Evolutionary conservation across 148 eudicot species (phyloP).

Genomic region (Pouteria glomerata): DNA sequence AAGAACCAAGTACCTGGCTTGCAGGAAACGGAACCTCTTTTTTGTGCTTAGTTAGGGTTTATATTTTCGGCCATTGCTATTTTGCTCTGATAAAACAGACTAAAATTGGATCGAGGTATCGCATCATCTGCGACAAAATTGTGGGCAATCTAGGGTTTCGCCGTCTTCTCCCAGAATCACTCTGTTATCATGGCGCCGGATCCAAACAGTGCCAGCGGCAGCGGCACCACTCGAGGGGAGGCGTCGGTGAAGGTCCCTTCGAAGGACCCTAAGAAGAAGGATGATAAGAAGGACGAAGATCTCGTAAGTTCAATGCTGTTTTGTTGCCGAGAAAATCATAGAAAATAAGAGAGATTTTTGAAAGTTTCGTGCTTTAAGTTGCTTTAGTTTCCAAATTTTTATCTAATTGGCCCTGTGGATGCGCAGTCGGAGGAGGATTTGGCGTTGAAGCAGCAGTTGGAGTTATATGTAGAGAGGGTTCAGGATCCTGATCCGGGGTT

Average conservation of each 20-base stretch:
- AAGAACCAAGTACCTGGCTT: too few relatives aligned
- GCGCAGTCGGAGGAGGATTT: conserved; percentile 87
- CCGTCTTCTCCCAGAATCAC: too few relatives aligned
- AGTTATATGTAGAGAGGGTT: conserved; percentile 69
- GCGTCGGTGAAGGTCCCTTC: conserved; percentile 26
- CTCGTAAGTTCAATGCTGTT: conserved; percentile 7
- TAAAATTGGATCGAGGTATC: too few relatives aligned
- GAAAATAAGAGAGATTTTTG: neutral
- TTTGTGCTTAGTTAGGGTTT: too few relatives aligned
- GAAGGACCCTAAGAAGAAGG: conserved; percentile 23
- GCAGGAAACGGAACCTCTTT: too few relatives aligned
- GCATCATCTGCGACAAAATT: neutral
- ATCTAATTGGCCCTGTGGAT: neutral
- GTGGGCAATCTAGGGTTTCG: neutral
- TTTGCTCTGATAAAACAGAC: too few relatives aligned
- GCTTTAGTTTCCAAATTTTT: conserved; percentile 1
- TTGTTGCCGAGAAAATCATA: neutral
- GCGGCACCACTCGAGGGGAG: conserved; percentile 18
- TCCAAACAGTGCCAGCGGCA: conserved; percentile 18
- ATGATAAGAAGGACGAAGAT: conserved; percentile 15
- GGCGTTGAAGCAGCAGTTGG: conserved; percentile 84
- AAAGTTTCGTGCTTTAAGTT: neutral
- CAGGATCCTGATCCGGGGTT: conserved; percentile 69
- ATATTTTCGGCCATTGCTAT: too few relatives aligned
- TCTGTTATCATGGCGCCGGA: conserved; percentile 3